Evolutionary conservation across 306 rosid species (phyloP).

Genomic region (Neltuma alba): DNA sequence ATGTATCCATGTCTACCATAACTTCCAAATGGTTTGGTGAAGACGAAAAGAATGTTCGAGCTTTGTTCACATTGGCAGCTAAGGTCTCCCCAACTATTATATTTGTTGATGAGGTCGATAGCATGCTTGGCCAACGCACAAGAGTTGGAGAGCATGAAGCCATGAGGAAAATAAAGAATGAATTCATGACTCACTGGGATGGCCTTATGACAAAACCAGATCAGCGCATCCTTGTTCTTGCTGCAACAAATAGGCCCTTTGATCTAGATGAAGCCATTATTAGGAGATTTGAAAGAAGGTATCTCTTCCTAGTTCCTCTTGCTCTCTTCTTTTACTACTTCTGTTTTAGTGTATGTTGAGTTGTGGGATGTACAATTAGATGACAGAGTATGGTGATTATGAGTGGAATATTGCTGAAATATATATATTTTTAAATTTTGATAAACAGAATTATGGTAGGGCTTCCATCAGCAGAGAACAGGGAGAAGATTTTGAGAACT

Average conservation of each 20-base stretch:
- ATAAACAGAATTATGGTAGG: conserved; percentile 87
- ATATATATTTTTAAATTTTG: background rate
- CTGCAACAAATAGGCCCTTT: conserved; percentile 95
- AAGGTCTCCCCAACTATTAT: conserved; percentile 97
- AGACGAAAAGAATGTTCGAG: conserved; percentile 96
- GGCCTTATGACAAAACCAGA: conserved; percentile 82
- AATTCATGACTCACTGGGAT: conserved; percentile 95
- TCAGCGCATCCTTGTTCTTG: conserved; percentile 92
- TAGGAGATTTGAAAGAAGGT: conserved; percentile 96
- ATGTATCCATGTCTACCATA: conserved; percentile 97
- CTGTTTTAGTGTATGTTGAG: background rate
- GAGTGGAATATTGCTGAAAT: background rate
- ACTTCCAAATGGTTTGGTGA: conserved; percentile 99
- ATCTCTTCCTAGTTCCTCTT: conserved; percentile 10
- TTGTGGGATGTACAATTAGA: conserved; percentile 8
- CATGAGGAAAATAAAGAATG: conserved; percentile 96
- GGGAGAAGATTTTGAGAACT: conserved; percentile 84
- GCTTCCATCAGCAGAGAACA: conserved; percentile 80
- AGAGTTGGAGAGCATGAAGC: conserved; percentile 99
- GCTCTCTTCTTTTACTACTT: conserved; percentile 5
- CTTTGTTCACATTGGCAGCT: conserved; percentile 87
- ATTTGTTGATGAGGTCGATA: conserved; percentile 97
- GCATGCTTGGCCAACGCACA: conserved; percentile 97
- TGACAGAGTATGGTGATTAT: conserved; percentile 1
- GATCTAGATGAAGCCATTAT: conserved; percentile 98